Percentiles rank a stretch among this genome's conserved stretches.
Conservation (phyloP, 2,329 filamentous ascomycete genomes). For the Pestalotiopsis sp. region DNA sequence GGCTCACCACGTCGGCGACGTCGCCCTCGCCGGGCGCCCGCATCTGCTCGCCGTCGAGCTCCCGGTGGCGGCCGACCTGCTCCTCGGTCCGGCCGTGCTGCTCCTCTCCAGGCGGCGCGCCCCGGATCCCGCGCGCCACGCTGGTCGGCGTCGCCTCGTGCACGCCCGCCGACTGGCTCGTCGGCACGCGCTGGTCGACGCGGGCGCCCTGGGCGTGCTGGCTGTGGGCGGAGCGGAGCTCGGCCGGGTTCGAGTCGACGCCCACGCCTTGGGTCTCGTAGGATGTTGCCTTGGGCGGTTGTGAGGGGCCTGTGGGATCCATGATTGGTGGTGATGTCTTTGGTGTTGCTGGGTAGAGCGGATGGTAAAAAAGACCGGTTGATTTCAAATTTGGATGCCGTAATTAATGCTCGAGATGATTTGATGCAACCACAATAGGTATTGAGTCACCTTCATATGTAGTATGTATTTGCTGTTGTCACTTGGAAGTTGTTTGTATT, state of each 20-base stretch:
- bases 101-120: constrained; percentile 26
- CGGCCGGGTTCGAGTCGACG: constrained; percentile 24
- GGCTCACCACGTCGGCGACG: constrained; percentile 25
- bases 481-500: background rate
- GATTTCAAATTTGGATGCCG: background rate
- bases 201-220: constrained; percentile 13
- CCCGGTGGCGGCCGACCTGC: constrained; percentile 21
- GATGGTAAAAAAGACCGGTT: background rate
- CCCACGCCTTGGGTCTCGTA: constrained; percentile 29
- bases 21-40: constrained; percentile 27
- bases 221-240: constrained; percentile 19
- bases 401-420: background rate
- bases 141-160: constrained; percentile 26
- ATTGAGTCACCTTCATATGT: too few species aligned
- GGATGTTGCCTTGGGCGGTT: constrained; percentile 25
- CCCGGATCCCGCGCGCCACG: constrained; percentile 25
- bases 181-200: constrained; percentile 22
- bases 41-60: constrained; percentile 33
- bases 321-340: constrained; percentile 15
- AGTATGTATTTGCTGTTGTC: too few species aligned
- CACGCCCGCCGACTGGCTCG: constrained; percentile 15
- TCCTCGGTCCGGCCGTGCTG: constrained; percentile 20
- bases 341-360: background rate
- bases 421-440: background rate
- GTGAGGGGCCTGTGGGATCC: constrained; percentile 27